Base-by-base conservation (phyloP, 495 filamentous ascomycete species). In the Choiromyces venosus region DNA sequence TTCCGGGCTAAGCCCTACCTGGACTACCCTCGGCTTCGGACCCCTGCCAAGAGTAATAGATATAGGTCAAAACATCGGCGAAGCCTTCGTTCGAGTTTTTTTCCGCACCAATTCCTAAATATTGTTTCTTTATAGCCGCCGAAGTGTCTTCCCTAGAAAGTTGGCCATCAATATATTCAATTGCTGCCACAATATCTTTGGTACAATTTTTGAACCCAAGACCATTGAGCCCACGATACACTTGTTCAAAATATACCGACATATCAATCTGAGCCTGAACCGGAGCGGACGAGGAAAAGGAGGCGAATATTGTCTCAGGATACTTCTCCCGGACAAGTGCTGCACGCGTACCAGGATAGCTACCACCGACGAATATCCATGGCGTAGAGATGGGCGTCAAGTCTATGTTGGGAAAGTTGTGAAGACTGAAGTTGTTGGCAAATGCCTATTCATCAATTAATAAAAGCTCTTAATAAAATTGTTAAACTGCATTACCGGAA, bases 331-430 rank as follows among this genome's bases (percentile, higher is more conserved):
- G 86, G 74, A 86, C 84, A 68, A 88, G 84, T 0, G 87, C 87
- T 0, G 86, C 83, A 4, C 87, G 84, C 74, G 86, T 85, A 1
- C 88, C 88, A 6, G 88, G 80, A 78, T 90, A 89, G 14, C 86
- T 88, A 14, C 86, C 87, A 64, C 88, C 88, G 1, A 89, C 69
- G 82, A 88, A 87, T 39, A 90, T 79, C 87, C 88, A 90, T 8
- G 88, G 88, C 0, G 86, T 86, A 42, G 73, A 68, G 19, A 29
- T 25, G 0, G 87, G 87, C 0, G 85, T 85, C 42, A 88, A 72
- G 68, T 86, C 82, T 18, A 81, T 44, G 25, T 83, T 70, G 9
- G 81, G 56, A 65, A 84, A 80, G 6, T 77, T 81, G 25, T 71
- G 44, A 14, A 83, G 82, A 39, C 74, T 83, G 81, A 88, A 88